These are phyloP conservation scores for Corynascus novoguineensis DNA, from an alignment of 495 filamentous ascomycete species.

Conservation along the genomic window DNA sequence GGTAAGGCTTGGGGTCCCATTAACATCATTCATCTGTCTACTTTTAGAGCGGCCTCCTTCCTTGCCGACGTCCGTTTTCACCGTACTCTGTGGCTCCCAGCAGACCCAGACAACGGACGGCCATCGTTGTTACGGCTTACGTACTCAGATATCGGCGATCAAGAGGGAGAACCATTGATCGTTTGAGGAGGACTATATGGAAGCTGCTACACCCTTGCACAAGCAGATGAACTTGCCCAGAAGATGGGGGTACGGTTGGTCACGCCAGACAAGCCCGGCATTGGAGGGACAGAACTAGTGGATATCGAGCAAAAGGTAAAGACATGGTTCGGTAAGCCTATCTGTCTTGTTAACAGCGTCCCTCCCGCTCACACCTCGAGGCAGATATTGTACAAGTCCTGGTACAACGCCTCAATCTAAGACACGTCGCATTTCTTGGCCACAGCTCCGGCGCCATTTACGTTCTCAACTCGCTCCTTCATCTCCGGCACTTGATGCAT, in stretches of 20 bases:
- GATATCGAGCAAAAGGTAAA: neutral
- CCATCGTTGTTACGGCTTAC: neutral
- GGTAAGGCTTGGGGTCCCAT: neutral
- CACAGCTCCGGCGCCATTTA: constrained; percentile 1
- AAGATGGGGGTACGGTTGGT: neutral
- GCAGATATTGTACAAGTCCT: neutral
- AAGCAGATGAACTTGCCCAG: neutral
- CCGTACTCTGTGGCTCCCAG: neutral
- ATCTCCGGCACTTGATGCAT: neutral
- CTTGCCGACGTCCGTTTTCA: neutral
- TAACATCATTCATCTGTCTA: neutral
- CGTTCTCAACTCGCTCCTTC: neutral
- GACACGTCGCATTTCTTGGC: neutral
- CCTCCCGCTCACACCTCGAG: neutral
- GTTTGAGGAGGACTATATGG: neutral
- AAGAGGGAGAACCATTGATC: neutral
- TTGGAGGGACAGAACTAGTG: neutral
- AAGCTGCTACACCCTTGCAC: neutral
- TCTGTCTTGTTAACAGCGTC: neutral
- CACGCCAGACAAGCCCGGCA: neutral
- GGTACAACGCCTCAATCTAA: neutral
- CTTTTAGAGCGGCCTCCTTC: neutral
- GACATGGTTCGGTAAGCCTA: neutral
- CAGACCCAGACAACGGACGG: neutral
- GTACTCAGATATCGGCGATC: neutral